Base-by-base conservation (phyloP, 352 stramenopile genomes). In the Globisporangium orthogonon region DNA sequence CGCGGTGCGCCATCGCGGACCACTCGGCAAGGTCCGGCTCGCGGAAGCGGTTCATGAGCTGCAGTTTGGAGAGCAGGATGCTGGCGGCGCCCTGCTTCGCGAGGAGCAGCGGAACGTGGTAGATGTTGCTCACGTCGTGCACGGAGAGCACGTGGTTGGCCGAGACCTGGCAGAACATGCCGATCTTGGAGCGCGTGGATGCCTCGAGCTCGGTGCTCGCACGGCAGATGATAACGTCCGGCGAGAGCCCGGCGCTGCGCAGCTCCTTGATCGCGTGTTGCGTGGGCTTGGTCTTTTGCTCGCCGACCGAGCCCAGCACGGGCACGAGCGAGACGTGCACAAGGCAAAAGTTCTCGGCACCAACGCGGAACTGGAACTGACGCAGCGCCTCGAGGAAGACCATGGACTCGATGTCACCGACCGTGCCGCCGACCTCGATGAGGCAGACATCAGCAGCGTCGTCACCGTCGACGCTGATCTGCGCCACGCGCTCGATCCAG, bases 251-350 rank as follows among this genome's bases (percentile, higher is more conserved):
- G 17, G 98, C 83, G 28, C 78, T 96, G 37, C 97, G 79, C 52
- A 99, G 85, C 79, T 99, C 97, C 66, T 98, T 97, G 62, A 99
- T 98, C 17, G 95, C 96, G 76, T 99, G 97, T 82, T 99, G 98
- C 45, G 98, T 99, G 0, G 98, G 98, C 82, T 99, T 99, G 17
- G 98, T 99, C 83, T 99, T 99, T 82, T 99, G 97, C 78, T 99
- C 98, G 39, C 97, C 96, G 17, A 98, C 95, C n/a, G 86, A 97
- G 3, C 96, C 96, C 33, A 99, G 87, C 53, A 99, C 94, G 0
- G 98, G 98, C 50, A 99, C 97, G 3, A 99, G 83, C 33, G 86
- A 98, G 10, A 99, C 98, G 80, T 99, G 98, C 39, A 98, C 96
- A n/a, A 99, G 83, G 62, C 95, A 98, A 58, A 99, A 98, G 78